phyloP scores from a whole-genome alignment of 2,329 filamentous ascomycete species.

The Chrysoporthe cubensis region DNA sequence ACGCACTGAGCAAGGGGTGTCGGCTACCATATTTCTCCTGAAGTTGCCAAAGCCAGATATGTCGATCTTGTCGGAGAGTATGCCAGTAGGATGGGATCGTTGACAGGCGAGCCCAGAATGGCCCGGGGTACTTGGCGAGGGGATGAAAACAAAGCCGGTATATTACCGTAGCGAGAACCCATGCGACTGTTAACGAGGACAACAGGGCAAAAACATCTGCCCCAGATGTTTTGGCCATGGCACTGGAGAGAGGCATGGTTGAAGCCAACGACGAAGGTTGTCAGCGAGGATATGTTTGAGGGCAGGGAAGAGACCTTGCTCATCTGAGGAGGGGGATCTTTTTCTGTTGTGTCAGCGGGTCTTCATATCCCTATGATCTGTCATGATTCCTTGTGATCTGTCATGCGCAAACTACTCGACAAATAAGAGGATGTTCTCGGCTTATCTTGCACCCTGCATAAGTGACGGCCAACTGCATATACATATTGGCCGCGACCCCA shows the following conservation, averaged over 20 bases:
- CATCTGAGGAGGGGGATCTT: neutral
- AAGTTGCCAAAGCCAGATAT: slow-evolving; percentile 21
- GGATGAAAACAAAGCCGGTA: slow-evolving; percentile 24
- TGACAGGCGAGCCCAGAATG: slow-evolving; percentile 24
- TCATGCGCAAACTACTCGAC: neutral
- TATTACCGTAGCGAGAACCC: slow-evolving; percentile 20
- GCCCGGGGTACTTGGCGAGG: slow-evolving; percentile 23
- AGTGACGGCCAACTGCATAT: neutral
- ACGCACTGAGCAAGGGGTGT: neutral
- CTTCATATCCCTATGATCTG: neutral
- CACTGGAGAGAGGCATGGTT: neutral
- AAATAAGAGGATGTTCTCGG: neutral
- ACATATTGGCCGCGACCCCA: neutral
- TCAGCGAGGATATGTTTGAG: neutral
- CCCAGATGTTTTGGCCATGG: neutral
- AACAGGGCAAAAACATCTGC: slow-evolving; percentile 10
- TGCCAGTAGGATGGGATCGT: slow-evolving; percentile 22
- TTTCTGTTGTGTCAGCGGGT: neutral
- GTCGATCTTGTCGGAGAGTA: slow-evolving; percentile 21
- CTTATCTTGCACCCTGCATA: neutral
- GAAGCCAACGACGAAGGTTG: neutral
- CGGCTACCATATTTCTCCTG: slow-evolving; percentile 22
- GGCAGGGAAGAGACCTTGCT: neutral
- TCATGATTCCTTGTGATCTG: no score
- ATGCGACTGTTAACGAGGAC: slow-evolving; percentile 5